Evolutionary conservation across 495 filamentous ascomycete genomes (phyloP).

Genomic region (Aspergillus campestris): DNA sequence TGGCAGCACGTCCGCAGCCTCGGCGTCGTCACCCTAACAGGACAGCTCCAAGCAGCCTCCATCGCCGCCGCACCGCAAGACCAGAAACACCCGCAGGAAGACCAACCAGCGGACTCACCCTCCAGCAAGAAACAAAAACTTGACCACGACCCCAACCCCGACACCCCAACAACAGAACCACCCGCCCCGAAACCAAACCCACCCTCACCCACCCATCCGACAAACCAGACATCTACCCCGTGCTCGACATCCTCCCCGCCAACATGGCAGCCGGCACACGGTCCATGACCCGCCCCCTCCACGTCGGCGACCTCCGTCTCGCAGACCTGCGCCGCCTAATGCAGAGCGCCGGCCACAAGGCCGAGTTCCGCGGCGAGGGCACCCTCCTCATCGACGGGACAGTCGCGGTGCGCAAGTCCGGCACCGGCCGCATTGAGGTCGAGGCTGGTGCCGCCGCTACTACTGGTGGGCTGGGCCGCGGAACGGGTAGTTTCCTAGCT

Average conservation of each 20-base stretch:
- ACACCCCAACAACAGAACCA: constrained; percentile 14
- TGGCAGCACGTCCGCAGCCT: constrained; percentile 92
- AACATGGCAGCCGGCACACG: constrained; percentile 67
- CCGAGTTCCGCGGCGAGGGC: constrained; percentile 90
- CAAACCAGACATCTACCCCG: constrained; percentile 41
- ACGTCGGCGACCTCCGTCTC: constrained; percentile 87
- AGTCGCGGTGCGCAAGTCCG: constrained; percentile 83
- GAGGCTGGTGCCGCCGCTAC: constrained; percentile 49
- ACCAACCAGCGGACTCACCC: constrained; percentile 31
- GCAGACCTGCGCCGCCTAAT: constrained; percentile 82
- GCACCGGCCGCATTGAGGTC: constrained; percentile 79
- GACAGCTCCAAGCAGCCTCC: constrained; percentile 37
- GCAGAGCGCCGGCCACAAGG: constrained; percentile 71
- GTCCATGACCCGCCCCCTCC: constrained; percentile 76
- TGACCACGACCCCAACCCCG: constrained; percentile 25
- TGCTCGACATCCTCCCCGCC: constrained; percentile 70
- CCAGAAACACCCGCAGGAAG: constrained; percentile 13
- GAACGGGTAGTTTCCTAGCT: constrained; percentile 55
- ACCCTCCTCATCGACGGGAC: constrained; percentile 79
- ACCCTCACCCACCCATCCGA: constrained; percentile 5
- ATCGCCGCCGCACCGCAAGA: too few relatives aligned
- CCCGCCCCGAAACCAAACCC: constrained; percentile 12
- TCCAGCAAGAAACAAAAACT: constrained; percentile 61
- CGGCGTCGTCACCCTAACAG: constrained; percentile 81
- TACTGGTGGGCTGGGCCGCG: constrained; percentile 18